phyloP scores from a whole-genome alignment of 2,329 filamentous ascomycete genomes.

The Clonostachys rhizophaga region DNA sequence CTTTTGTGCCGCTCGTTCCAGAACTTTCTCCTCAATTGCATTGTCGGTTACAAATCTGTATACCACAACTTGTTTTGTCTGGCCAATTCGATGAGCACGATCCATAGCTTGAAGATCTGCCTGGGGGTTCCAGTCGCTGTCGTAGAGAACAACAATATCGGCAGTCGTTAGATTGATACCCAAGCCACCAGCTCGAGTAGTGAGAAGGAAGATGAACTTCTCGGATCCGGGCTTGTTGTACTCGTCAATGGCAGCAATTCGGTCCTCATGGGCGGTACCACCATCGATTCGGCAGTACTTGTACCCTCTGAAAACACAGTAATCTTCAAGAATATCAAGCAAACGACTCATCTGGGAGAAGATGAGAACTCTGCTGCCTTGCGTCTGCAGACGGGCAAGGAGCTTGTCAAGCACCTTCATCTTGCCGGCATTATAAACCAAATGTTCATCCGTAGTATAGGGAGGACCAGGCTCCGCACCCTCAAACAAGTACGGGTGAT shows the following conservation, averaged over 20 bases:
- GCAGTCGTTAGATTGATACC: slow-evolving; percentile 95
- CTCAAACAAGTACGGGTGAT: slow-evolving; percentile 97
- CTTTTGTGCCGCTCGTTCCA: slow-evolving; percentile 95
- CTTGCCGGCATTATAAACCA: slow-evolving; percentile 90
- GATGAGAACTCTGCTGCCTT: slow-evolving; percentile 94
- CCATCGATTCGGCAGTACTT: slow-evolving; percentile 98
- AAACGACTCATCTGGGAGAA: slow-evolving; percentile 99
- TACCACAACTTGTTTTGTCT: slow-evolving; percentile 96
- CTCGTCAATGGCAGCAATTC: slow-evolving; percentile 94
- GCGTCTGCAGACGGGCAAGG: slow-evolving; percentile 72
- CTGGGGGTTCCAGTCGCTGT: slow-evolving; percentile 98
- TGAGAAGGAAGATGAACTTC: slow-evolving; percentile 94
- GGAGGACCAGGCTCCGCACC: slow-evolving; percentile 95
- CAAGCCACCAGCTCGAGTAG: slow-evolving; percentile 89
- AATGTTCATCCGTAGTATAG: slow-evolving; percentile 96
- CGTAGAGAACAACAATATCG: slow-evolving; percentile 93
- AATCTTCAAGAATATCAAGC: slow-evolving; percentile 94
- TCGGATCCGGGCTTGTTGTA: slow-evolving; percentile 96
- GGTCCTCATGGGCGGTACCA: slow-evolving; percentile 93
- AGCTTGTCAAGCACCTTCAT: slow-evolving; percentile 97
- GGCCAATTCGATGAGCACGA: slow-evolving; percentile 94
- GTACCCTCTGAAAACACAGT: slow-evolving; percentile 92
- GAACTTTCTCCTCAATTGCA: slow-evolving; percentile 96
- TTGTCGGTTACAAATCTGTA: slow-evolving; percentile 98
- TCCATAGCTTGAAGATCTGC: slow-evolving; percentile 99